Conservation (phyloP, 1,139 yeast species). For the Debaryomyces coudertii region DNA sequence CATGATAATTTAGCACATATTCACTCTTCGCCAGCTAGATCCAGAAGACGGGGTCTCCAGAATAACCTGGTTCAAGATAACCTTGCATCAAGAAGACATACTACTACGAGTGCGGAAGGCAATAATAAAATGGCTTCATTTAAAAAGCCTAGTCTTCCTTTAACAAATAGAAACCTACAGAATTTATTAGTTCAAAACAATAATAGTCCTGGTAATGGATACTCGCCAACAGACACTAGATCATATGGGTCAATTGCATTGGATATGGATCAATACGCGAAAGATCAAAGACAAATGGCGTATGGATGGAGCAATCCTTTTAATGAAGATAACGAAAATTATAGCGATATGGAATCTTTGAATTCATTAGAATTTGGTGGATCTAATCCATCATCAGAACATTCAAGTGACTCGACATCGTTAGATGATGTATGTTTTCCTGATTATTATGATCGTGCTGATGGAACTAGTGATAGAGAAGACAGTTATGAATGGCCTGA, state of each 20-base stretch:
- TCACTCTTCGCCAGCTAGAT: conserved; percentile 38
- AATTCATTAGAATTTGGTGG: conserved; percentile 49
- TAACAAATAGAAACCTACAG: conserved; percentile 43
- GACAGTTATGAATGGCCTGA: conserved; percentile 72
- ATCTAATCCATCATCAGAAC: conserved; percentile 74
- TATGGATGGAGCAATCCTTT: conserved; percentile 23
- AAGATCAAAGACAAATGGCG: conserved; percentile 37
- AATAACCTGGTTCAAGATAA: neutral
- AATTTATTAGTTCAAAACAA: conserved; percentile 21
- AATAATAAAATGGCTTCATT: conserved; percentile 10
- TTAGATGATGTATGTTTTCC: conserved; percentile 90
- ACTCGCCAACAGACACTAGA: conserved; percentile 17
- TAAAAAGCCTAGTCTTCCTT: conserved; percentile 27
- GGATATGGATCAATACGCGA: conserved; percentile 44
- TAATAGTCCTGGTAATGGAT: conserved; percentile 13
- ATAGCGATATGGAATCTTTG: conserved; percentile 26
- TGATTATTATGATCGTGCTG: conserved; percentile 40
- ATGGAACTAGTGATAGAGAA: conserved; percentile 25
- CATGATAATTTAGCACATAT: conserved; percentile 32
- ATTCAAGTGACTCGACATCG: conserved; percentile 72
- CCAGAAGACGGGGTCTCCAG: conserved; percentile 27
- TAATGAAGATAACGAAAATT: conserved; percentile 18
- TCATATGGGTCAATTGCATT: conserved; percentile 32
- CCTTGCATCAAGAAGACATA: conserved; percentile 8
- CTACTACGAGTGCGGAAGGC: conserved; percentile 8